These are phyloP conservation scores for Mycena citricolor DNA, from an alignment of 1,284 basidiomycete species.

Conservation along the genomic window DNA sequence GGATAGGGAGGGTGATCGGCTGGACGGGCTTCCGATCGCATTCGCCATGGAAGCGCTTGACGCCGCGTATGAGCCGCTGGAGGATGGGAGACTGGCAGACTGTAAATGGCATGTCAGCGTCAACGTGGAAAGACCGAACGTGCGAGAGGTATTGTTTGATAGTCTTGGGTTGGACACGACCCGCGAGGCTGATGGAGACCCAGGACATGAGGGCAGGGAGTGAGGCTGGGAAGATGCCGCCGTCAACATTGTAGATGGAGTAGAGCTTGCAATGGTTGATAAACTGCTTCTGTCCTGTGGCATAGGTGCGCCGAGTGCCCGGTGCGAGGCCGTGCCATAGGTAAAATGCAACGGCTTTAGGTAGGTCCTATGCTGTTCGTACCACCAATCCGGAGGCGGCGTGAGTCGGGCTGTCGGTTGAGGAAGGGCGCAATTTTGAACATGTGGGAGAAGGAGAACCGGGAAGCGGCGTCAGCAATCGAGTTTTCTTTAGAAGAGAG, in stretches of 20 bases:
- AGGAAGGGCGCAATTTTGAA: slow-evolving; percentile 28
- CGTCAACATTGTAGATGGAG: slow-evolving; percentile 6
- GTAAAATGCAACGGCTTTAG: not conserved
- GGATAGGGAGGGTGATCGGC: slow-evolving; percentile 27
- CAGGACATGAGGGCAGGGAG: slow-evolving; percentile 9
- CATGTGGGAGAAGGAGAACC: slow-evolving; percentile 28
- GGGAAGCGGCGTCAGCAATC: slow-evolving; percentile 30
- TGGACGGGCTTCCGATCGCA: slow-evolving; percentile 1
- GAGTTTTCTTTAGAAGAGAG: slow-evolving; percentile 24
- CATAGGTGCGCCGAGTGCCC: not conserved
- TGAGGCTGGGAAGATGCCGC: slow-evolving; percentile 1
- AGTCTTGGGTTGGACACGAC: slow-evolving; percentile 28
- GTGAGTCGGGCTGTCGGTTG: slow-evolving; percentile 22
- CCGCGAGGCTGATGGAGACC: slow-evolving; percentile 21
- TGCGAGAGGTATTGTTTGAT: slow-evolving; percentile 30
- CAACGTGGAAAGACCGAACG: slow-evolving; percentile 27
- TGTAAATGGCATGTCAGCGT: slow-evolving; percentile 27
- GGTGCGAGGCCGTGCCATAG: slow-evolving; percentile 29
- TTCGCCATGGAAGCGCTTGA: slow-evolving; percentile 32
- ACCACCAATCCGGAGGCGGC: slow-evolving; percentile 4
- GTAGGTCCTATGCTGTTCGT: not conserved
- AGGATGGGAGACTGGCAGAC: slow-evolving; percentile 27
- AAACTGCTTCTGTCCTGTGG: not conserved
- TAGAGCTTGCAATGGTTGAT: slow-evolving; percentile 4
- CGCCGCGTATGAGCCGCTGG: slow-evolving; percentile 27